Evolutionary conservation across 192 early-diverging fungal genomes (phyloP), one percentile per base, ranked within the genome.

Genomic region (Paraglomus occultum): DNA sequence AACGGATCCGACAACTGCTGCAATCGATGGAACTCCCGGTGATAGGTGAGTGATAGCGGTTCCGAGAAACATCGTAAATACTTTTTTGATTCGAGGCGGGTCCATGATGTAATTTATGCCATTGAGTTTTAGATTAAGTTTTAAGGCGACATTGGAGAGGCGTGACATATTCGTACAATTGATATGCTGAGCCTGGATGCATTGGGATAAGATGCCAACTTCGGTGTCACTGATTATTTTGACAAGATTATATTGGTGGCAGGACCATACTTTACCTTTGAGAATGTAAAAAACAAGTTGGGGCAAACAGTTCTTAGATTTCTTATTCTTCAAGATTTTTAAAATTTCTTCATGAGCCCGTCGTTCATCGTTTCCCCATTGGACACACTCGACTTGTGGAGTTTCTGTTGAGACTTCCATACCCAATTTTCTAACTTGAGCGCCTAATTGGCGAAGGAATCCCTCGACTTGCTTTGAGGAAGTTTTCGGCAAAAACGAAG

Each of bases 71-170:
- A 94, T 79, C 12, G 90, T 91, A 17, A 88, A 87, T 11, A 78
- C 70, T 67, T 85, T 75, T 65, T 72, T 78, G 38, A 89, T 74
- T 61, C 90, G 81, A 9, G 85, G 80, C 45, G 86, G 67, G 68
- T 88, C 54, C 12, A 70, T 18, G n/a, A 46, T 51, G 38, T 51
- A 48, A 80, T 93, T 93, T 75, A 82, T 86, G 17, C 92, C 92
- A 54, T 91, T 90, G 8, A 95, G 81, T 81, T 93, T 94, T 39
- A 86, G 81, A 77, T 95, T 95, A 68, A 95, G 83, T 79, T 95
- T 95, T 53, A 94, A 79, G 64, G 85, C 87, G 49, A 95, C 85
- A 68, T 95, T 95, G 12, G 92, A 91, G 67, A 87, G 91, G 80
- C 94, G 94, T 80, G 93, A 90, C 22, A 43, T 38, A 8, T 8